Base-by-base conservation (phyloP, 108 stramenopile species). In the Pseudonitzschia multiseries region DNA sequence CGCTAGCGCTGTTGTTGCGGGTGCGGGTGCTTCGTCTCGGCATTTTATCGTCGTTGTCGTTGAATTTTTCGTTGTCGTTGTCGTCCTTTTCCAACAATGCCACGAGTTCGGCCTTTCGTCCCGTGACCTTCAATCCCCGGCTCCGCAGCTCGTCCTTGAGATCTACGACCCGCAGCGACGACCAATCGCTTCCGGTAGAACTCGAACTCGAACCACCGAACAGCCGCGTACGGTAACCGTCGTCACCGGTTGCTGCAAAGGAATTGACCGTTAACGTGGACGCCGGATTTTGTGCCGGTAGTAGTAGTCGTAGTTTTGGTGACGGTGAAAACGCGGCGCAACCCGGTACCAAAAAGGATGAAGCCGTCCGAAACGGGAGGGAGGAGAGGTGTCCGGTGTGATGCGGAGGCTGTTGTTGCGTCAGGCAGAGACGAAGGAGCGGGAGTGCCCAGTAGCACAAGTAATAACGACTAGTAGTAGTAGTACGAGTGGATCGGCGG, bases 31-130 rank as follows among this genome's bases (percentile, higher is more conserved):
- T 48, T 10, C 18, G 14, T 3, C 46, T 3, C 46, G 46, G 1
- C 46, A 48, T 48, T 48, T 42, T n/a, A n/a, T n/a, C n/a, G n/a
- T n/a, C n/a, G 36, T 36, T 2, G 36, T 36, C 36, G 4, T 2
- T 6, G 36, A 5, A 5, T 36, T 36, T 36, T 6, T 36, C 36
- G 36, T 36, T 36, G 36, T 6, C 46, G 46, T 8, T 14, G 20
- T 56, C 54, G 54, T 56, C 54, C 9, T 56, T 2, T 24, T 56
- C 26, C 22, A 85, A 61, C 36, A 79, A 70, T 28, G 57, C 76
- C 27, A 86, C 70, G 14, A 86, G 68, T 42, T 83, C 82, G 2
- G 81, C 62, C 60, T 86, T 86, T 41, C 70, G 74, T 42, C 85
- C 85, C 26, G 71, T 63, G 3, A 86, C 69, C 68, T 44, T 70